Evolutionary conservation across 2,329 filamentous ascomycete species (phyloP), one percentile per base, ranked within the genome.

Genomic region (Tolypocladium inflatum): DNA sequence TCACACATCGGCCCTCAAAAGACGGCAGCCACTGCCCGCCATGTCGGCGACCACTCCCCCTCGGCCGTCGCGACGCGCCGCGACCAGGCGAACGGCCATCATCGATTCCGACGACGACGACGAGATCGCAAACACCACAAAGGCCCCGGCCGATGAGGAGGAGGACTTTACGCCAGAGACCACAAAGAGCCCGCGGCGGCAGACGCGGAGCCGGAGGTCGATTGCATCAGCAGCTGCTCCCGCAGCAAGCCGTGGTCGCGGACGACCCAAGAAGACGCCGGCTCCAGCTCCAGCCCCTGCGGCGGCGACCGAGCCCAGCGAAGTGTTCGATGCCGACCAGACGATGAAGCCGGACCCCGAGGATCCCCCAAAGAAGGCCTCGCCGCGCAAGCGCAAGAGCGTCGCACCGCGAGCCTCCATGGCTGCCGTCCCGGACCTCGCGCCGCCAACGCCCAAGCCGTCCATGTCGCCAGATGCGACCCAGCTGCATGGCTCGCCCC

Each of bases 41-140:
- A 73, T 73, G 70, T 70, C 70, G 57, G 64, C 66, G 33, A 56
- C 67, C 35, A 64, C 68, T 43, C 66, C 70, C 52, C 70, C 75
- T 56, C 74, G 74, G 58, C 68, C 72, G 55, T 67, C 73, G 57
- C 66, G 74, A 66, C 73, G 73, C 68, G 71, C 76, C 59, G 77
- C 79, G 42, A 73, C 88, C 56, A 83, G 90, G 68, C 85, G 87
- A 66, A 88, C 86, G 65, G 83, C 88, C 55, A 80, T 95, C 54
- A 77, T 92, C 60, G 91, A 95, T 63, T 91, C 86, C 10, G 90
- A 93, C 48, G 90, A 95, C 59, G 89, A 91, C 58, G 84, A 88
- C 62, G 78, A 84, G 57, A 73, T 80, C 43, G 77, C 80, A 61
- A 78, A 83, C 66, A 79, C 82, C 55, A 76, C 70, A 48, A 70